Percentiles rank a stretch among this genome's conserved stretches.
These are phyloP conservation scores for Trichoderma guizhouense DNA, from an alignment of 2,329 filamentous ascomycete genomes.

Conservation along the genomic window DNA sequence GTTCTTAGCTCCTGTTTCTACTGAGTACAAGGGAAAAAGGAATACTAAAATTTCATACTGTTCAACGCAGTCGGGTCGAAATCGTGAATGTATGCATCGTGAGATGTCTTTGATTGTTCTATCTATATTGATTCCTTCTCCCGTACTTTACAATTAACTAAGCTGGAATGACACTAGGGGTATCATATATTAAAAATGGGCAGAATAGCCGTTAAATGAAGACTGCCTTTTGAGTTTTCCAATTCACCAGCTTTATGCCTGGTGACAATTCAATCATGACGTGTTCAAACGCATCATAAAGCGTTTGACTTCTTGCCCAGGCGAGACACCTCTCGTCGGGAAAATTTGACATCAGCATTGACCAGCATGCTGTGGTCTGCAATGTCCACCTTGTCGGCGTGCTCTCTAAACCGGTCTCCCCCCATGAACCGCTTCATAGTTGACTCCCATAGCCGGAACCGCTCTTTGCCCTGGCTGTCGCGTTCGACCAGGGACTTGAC, in stretches of 20 bases:
- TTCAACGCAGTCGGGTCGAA: not conserved
- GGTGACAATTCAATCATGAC: not conserved
- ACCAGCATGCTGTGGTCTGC: slow-evolving; percentile 65
- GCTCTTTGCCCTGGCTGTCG: slow-evolving; percentile 49
- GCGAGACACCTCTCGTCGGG: slow-evolving; percentile 52
- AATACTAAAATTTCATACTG: slow-evolving; percentile 13
- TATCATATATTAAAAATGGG: not conserved
- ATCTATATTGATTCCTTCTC: not conserved
- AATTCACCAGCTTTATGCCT: not conserved
- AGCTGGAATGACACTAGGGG: not conserved
- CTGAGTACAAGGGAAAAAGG: slow-evolving; percentile 9
- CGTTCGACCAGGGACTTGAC: slow-evolving; percentile 54
- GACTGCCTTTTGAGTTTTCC: not conserved
- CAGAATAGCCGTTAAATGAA: not conserved
- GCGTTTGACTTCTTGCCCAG: slow-evolving; percentile 33
- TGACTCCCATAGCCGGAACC: slow-evolving; percentile 59
- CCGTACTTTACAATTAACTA: too few species aligned
- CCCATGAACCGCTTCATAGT: slow-evolving; percentile 56
- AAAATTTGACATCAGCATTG: slow-evolving; percentile 52
- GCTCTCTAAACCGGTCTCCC: slow-evolving; percentile 29
- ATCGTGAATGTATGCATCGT: not conserved
- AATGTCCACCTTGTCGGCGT: slow-evolving; percentile 46
- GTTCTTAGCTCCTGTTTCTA: slow-evolving; percentile 16
- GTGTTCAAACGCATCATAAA: not conserved
- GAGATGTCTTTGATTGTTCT: not conserved